phyloP scores from a whole-genome alignment of 352 stramenopile genomes.

The Plasmopara halstedii region DNA sequence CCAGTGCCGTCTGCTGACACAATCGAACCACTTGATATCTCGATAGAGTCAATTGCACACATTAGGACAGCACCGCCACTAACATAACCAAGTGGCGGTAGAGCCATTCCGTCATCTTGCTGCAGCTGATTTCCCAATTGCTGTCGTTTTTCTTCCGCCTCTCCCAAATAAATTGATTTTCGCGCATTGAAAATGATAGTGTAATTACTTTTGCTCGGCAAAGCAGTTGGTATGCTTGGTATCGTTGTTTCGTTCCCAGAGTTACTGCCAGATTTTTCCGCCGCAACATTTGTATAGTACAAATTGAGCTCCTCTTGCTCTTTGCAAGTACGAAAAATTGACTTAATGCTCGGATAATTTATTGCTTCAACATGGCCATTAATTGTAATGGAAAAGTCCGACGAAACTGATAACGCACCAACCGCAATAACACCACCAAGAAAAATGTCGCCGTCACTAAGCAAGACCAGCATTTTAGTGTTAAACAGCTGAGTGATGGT shows the following conservation, averaged over 20 bases:
- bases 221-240: slow-evolving; percentile 14
- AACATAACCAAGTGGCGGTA: slow-evolving; percentile 21
- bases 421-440: slow-evolving; percentile 42
- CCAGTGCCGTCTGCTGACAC: slow-evolving; percentile 57
- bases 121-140: slow-evolving; percentile 17
- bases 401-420: slow-evolving; percentile 40
- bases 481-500: slow-evolving; percentile 7
- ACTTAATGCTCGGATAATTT: slow-evolving; percentile 33
- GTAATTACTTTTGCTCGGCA: slow-evolving; percentile 39
- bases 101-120: slow-evolving; percentile 12
- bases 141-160: slow-evolving; percentile 18
- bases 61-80: slow-evolving; percentile 50
- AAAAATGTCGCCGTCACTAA: slow-evolving; percentile 49
- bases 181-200: slow-evolving; percentile 47
- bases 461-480: slow-evolving; percentile 33
- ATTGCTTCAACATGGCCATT: slow-evolving; percentile 33
- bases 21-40: slow-evolving; percentile 31
- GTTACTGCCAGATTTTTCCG: slow-evolving; percentile 1
- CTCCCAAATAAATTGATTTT: slow-evolving; percentile 47
- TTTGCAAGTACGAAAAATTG: slow-evolving; percentile 42
- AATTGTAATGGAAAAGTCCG: slow-evolving; percentile 45
- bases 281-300: slow-evolving; percentile 7
- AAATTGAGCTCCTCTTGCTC: slow-evolving; percentile 27
- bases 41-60: slow-evolving; percentile 43
- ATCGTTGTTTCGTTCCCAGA: slow-evolving; percentile 4